Percentiles rank a stretch among this genome's conserved stretches.
Conservation (phyloP, 2,329 filamentous ascomycete species). For the Fusarium proliferatum region DNA sequence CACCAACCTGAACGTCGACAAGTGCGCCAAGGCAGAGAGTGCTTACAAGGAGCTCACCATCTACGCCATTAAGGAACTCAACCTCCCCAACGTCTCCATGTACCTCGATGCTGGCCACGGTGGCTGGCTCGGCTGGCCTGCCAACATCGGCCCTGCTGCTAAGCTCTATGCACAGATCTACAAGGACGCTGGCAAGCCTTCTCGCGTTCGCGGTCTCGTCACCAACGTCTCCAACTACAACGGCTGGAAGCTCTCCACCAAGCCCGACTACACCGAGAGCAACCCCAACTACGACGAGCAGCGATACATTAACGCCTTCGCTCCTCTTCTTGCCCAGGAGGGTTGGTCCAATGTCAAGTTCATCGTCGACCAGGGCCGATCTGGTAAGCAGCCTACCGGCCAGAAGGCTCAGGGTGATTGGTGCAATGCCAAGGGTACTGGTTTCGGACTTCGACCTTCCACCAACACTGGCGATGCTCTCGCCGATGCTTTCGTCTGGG, state of each 20-base stretch:
- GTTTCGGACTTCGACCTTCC: constrained; percentile 72
- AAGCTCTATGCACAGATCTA: constrained; percentile 60
- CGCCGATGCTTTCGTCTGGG: constrained; percentile 75
- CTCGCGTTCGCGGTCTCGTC: constrained; percentile 63
- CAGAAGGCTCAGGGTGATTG: constrained; percentile 73
- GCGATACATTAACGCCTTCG: constrained; percentile 72
- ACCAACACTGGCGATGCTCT: constrained; percentile 69
- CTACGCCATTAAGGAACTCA: constrained; percentile 63
- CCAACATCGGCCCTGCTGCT: constrained; percentile 62
- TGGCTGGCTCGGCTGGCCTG: constrained; percentile 69
- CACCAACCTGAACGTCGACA: constrained; percentile 63
- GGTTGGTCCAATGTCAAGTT: constrained; percentile 59
- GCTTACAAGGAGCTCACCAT: constrained; percentile 62
- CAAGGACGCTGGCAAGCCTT: constrained; percentile 61
- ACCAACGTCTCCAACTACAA: constrained; percentile 72
- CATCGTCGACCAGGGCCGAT: constrained; percentile 64
- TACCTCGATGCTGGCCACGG: constrained; percentile 69
- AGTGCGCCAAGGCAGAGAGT: constrained; percentile 60
- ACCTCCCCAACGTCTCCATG: constrained; percentile 67
- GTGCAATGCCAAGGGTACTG: constrained; percentile 73
- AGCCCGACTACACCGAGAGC: constrained; percentile 59
- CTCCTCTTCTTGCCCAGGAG: constrained; percentile 64
- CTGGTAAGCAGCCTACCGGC: constrained; percentile 69
- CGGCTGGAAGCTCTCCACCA: constrained; percentile 54
- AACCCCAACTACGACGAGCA: constrained; percentile 64